phyloP scores from a whole-genome alignment of 164 flowering plant species.

The Saururus chinensis region DNA sequence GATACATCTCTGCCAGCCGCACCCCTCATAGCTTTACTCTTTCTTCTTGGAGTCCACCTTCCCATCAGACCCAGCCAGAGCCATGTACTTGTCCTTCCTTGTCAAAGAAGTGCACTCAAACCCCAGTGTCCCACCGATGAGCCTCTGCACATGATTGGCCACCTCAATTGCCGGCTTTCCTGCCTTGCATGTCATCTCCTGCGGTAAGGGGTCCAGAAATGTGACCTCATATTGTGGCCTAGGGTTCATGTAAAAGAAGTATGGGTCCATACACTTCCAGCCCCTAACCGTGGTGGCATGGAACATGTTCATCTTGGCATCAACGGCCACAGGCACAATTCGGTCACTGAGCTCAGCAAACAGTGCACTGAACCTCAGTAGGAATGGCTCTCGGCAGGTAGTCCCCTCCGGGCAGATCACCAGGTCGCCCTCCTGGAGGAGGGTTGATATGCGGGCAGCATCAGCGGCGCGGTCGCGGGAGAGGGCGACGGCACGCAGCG shows the following conservation, averaged over 20 bases:
- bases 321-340: conserved; percentile 88
- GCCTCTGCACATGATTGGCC: conserved; percentile 55
- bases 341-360: conserved; percentile 86
- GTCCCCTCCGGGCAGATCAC: conserved; percentile 96
- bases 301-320: conserved; percentile 62
- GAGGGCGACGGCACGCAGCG: conserved; percentile 35
- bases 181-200: conserved; percentile 25
- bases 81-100: conserved; percentile 52
- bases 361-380: conserved; percentile 76
- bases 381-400: conserved; percentile 70
- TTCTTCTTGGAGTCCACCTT: conserved; percentile 1
- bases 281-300: conserved; percentile 77
- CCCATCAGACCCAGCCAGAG: conserved; percentile 3
- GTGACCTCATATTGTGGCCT: conserved; percentile 54
- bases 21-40: background rate
- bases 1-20: no score
- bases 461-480: conserved; percentile 80
- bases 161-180: conserved; percentile 53
- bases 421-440: conserved; percentile 72
- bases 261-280: conserved; percentile 51
- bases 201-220: conserved; percentile 45
- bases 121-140: conserved; percentile 39
- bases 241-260: conserved; percentile 68
- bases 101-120: conserved; percentile 61
- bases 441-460: conserved; percentile 43